These are phyloP conservation scores for Magnusiomyces starmeri DNA, from an alignment of 1,139 yeast species.

Conservation along the genomic window DNA sequence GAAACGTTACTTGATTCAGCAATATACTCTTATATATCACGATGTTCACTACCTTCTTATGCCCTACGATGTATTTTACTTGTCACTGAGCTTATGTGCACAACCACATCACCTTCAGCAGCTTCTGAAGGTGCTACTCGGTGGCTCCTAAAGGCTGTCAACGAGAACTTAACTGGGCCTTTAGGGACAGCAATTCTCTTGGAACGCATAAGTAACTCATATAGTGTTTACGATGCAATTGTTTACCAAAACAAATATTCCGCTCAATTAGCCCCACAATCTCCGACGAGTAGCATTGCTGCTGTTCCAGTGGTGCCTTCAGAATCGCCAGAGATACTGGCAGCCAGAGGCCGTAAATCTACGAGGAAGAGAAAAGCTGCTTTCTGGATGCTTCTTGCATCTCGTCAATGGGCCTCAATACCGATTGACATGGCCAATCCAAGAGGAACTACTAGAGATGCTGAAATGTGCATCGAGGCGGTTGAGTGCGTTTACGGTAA, in stretches of 20 bases:
- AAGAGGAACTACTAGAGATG: conserved; percentile 3
- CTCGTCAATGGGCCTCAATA: conserved; percentile 52
- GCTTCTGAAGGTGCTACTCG: conserved; percentile 33
- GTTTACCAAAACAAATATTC: conserved; percentile 7
- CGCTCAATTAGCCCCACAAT: not conserved
- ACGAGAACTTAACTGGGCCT: conserved; percentile 34
- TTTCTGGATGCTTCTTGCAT: conserved; percentile 71
- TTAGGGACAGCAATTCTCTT: conserved; percentile 40
- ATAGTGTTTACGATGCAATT: conserved; percentile 24
- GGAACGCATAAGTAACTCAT: conserved; percentile 45
- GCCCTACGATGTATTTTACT: conserved; percentile 45
- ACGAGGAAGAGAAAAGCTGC: conserved; percentile 67
- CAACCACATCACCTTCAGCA: conserved; percentile 25
- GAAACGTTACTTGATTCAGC: conserved; percentile 65
- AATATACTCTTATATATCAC: conserved; percentile 52
- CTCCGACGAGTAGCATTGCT: not conserved
- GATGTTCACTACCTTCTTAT: conserved; percentile 57
- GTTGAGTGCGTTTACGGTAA: conserved; percentile 18
- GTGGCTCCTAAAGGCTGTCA: conserved; percentile 35
- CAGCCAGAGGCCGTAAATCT: conserved; percentile 7
- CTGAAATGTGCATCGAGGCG: conserved; percentile 24
- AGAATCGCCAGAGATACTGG: conserved; percentile 5
- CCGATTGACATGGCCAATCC: not conserved
- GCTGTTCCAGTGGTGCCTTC: not conserved
- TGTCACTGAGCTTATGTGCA: conserved; percentile 33